Conservation (phyloP, 495 filamentous ascomycete species). For the Umbilicaria muhlenbergii region DNA sequence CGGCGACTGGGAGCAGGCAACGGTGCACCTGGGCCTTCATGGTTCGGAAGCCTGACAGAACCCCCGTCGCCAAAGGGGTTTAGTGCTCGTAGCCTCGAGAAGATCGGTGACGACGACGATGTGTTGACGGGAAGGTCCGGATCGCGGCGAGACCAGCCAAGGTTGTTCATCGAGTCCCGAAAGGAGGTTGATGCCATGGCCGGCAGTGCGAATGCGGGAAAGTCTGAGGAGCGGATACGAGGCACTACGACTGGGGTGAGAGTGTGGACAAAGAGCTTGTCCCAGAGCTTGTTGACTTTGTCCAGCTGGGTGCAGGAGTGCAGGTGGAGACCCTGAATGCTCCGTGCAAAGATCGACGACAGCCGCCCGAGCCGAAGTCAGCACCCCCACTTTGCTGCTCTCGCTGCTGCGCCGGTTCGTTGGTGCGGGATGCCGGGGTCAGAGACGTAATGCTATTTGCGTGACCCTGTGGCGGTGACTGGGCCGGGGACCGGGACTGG, state of each 20-base stretch:
- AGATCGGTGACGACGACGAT: constrained; percentile 52
- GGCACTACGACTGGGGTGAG: not conserved
- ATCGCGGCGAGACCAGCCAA: constrained; percentile 88
- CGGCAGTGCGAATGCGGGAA: not conserved
- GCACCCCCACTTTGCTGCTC: no score
- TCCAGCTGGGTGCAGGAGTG: constrained; percentile 3
- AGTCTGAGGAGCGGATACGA: no score
- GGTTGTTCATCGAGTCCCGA: constrained; percentile 80
- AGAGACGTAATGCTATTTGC: no score
- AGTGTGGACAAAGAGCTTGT: constrained; percentile 1
- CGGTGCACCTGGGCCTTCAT: constrained; percentile 71
- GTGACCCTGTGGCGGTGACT: no score
- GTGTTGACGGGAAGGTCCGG: constrained; percentile 66
- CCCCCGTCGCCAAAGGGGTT: constrained; percentile 80
- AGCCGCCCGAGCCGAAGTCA: no score
- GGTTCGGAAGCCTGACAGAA: constrained; percentile 80
- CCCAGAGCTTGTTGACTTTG: constrained; percentile 14
- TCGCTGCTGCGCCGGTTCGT: no score
- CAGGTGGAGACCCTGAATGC: constrained; percentile 4
- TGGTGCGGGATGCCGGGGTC: no score
- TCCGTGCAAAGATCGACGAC: not conserved
- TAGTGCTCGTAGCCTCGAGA: constrained; percentile 66
- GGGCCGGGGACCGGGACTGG: no score
- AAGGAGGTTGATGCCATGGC: constrained; percentile 82
- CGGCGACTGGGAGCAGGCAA: constrained; percentile 71